Evolutionary conservation across 2,329 filamentous ascomycete genomes (phyloP).

Genomic region (Fusarium dlaminii): DNA sequence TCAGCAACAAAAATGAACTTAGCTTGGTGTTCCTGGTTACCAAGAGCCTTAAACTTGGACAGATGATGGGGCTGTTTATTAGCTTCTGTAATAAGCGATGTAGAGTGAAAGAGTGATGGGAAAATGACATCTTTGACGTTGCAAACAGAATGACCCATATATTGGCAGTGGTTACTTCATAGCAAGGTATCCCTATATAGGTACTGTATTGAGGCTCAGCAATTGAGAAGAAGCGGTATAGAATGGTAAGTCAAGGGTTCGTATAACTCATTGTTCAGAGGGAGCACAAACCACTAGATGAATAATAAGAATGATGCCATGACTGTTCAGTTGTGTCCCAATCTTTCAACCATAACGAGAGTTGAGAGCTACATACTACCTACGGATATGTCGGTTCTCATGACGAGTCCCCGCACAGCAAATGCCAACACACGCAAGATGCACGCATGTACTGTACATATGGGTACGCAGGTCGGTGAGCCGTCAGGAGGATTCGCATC

Average conservation of each 20-base stretch:
- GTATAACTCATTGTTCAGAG: not conserved
- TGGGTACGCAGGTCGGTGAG: slow-evolving; percentile 2
- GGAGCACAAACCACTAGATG: not conserved
- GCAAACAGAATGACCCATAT: not conserved
- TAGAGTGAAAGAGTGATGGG: slow-evolving; percentile 4
- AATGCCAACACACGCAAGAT: slow-evolving; percentile 17
- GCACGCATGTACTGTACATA: not conserved
- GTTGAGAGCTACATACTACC: not conserved
- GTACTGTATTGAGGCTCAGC: not conserved
- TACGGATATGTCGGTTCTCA: not conserved
- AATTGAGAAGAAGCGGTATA: not conserved
- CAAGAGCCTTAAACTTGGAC: slow-evolving; percentile 1
- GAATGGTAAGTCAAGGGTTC: not conserved
- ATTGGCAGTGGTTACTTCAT: not conserved
- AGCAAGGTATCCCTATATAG: slow-evolving; percentile 17
- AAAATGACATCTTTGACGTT: slow-evolving; percentile 24
- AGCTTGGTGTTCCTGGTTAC: not conserved
- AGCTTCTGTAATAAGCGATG: slow-evolving; percentile 13
- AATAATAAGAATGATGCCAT: slow-evolving; percentile 7
- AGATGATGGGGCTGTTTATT: not conserved
- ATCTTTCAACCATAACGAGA: not conserved
- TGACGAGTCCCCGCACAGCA: slow-evolving; percentile 12
- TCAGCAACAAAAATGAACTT: not conserved
- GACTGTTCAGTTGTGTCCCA: not conserved
- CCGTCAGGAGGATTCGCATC: slow-evolving; percentile 9